These are phyloP conservation scores for Tolypocladium amazonense DNA, from an alignment of 2,329 filamentous ascomycete genomes.

Conservation along the genomic window DNA sequence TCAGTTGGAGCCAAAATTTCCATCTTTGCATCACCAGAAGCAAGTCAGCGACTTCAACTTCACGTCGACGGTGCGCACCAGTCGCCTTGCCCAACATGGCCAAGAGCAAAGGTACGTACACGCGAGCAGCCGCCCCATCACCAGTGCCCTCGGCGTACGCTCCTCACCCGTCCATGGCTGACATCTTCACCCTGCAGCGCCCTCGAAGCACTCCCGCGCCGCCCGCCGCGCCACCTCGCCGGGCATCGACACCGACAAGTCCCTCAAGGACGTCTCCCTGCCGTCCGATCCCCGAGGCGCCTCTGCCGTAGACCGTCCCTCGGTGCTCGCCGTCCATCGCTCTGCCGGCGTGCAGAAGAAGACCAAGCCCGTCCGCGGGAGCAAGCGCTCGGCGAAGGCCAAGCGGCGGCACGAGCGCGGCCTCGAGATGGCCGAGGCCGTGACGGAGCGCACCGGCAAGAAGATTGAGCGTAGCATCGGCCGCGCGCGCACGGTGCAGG, in stretches of 20 bases:
- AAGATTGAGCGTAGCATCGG: constrained; percentile 47
- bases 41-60: background rate
- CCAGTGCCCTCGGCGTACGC: background rate
- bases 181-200: constrained; percentile 28
- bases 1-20: background rate
- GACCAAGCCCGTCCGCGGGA: constrained; percentile 43
- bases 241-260: constrained; percentile 61
- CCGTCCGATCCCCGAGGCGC: constrained; percentile 25
- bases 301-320: constrained; percentile 37
- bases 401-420: constrained; percentile 45
- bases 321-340: constrained; percentile 60
- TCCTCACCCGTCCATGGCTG: background rate
- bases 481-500: constrained; percentile 34
- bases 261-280: constrained; percentile 48
- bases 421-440: constrained; percentile 47
- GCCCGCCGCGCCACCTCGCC: constrained; percentile 63
- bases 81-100: constrained; percentile 4
- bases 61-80: background rate
- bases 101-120: constrained; percentile 5
- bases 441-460: constrained; percentile 45
- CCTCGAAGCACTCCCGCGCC: constrained; percentile 62
- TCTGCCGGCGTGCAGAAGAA: constrained; percentile 59
- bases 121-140: background rate
- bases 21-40: background rate
- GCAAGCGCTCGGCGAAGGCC: constrained; percentile 43